Conservation (phyloP, 1,139 yeast genomes). For the Sugiyamaella novakii region DNA sequence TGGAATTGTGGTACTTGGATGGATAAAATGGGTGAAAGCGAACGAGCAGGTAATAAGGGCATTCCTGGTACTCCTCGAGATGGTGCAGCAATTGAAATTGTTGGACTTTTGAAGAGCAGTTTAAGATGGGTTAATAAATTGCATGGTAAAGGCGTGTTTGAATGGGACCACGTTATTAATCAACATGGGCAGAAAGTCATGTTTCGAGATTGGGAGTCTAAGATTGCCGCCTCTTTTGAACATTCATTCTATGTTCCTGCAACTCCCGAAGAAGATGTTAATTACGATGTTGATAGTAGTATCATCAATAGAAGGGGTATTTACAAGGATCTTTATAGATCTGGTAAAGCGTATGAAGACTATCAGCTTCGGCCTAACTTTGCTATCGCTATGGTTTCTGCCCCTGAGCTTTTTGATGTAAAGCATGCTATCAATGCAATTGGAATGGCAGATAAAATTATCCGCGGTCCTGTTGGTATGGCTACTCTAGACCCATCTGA, state of each 20-base stretch:
- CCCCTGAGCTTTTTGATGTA: slow-evolving; percentile 82
- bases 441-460: slow-evolving; percentile 64
- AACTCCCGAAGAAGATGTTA: slow-evolving; percentile 57
- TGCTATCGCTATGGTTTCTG: slow-evolving; percentile 88
- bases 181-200: slow-evolving; percentile 59
- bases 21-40: slow-evolving; percentile 99
- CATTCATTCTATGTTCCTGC: slow-evolving; percentile 72
- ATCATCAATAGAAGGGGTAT: slow-evolving; percentile 89
- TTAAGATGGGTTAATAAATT: slow-evolving; percentile 75
- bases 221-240: slow-evolving; percentile 75
- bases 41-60: slow-evolving; percentile 78
- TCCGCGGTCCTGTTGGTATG: slow-evolving; percentile 92
- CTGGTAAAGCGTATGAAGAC: slow-evolving; percentile 90
- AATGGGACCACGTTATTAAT: slow-evolving; percentile 46
- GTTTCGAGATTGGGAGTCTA: slow-evolving; percentile 66
- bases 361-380: slow-evolving; percentile 92
- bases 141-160: slow-evolving; percentile 56
- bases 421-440: slow-evolving; percentile 65
- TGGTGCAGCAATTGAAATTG: slow-evolving; percentile 94
- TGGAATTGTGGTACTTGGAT: slow-evolving; percentile 98
- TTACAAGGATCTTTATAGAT: slow-evolving; percentile 78
- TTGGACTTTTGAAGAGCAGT: slow-evolving; percentile 81
- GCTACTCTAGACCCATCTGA: slow-evolving; percentile 90
- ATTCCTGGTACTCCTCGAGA: slow-evolving; percentile 97
- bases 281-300: slow-evolving; percentile 61